phyloP scores from a whole-genome alignment of 2,329 filamentous ascomycete genomes.

The Aspergillus pseudonomiae region DNA sequence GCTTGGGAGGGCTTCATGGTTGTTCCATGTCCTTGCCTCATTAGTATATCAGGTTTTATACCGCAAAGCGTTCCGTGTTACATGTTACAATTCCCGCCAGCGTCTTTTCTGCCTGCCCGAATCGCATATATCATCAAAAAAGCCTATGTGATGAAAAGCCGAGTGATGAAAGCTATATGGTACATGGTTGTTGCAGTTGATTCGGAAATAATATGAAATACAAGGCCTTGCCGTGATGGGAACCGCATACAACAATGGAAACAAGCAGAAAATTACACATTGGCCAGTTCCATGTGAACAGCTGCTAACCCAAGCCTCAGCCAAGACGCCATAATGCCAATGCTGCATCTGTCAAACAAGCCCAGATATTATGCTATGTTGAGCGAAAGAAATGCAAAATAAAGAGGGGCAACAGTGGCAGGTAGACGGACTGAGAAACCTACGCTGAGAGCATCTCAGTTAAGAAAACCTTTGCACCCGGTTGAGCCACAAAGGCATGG shows the following conservation, averaged over 20 bases:
- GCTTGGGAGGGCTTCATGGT: not conserved
- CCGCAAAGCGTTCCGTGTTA: not conserved
- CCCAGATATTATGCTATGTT: not conserved
- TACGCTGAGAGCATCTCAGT: constrained; percentile 57
- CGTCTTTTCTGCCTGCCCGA: not conserved
- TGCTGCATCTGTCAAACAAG: not conserved
- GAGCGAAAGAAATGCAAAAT: not conserved
- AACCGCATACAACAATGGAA: not conserved
- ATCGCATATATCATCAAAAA: not conserved
- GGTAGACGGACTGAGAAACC: not conserved
- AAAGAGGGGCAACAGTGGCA: not conserved
- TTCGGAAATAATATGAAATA: constrained; percentile 11
- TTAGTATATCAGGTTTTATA: not conserved
- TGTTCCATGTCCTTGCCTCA: not conserved
- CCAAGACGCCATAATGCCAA: constrained; percentile 14
- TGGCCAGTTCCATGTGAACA: not conserved
- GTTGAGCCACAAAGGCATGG: constrained; percentile 95
- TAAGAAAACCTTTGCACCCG: constrained; percentile 98
- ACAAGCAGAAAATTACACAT: not conserved
- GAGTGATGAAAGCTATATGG: constrained; percentile 21
- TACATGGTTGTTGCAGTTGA: constrained; percentile 29
- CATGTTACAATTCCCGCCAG: not conserved
- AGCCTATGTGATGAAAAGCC: not conserved
- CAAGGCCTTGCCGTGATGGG: constrained; percentile 10
- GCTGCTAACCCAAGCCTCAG: constrained; percentile 15